Evolutionary conservation across 2,329 filamentous ascomycete genomes (phyloP), one percentile per base, ranked within the genome.

Genomic region (Aureobasidium zeae): DNA sequence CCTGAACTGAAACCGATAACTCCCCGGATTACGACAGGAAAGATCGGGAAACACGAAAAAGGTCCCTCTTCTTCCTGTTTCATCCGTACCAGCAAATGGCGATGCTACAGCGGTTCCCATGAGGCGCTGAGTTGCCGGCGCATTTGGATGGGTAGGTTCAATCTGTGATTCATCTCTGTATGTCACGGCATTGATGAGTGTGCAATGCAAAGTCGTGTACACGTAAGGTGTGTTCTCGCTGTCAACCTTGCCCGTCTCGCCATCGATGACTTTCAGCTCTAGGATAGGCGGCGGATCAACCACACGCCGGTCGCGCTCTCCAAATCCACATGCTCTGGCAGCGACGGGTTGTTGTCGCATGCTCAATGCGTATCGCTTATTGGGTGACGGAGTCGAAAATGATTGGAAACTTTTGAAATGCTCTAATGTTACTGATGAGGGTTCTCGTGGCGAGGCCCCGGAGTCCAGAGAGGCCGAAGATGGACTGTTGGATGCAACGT

Each of bases 21-120:
- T 69, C 15, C 85, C 85, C 1, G 84, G 79, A 0, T 81, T 87
- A 24, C 85, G 76, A 57, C 83, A 86, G 3, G 82, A 87, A 15
- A 91, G 69, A 57, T 91, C 85, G 0, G 83, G 81, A 57, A 91
- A 91, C 58, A 83, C 86, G 62, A 89, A 91, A 68, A 89, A 91
- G 56, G 81, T 86, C 1, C 85, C 84, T 50, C 86, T 81, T 16
- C 75, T 63, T 42, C 78, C 77, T 42, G 78, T 70, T 55, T 89
- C 83, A 57, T 91, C 85, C 43, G 76, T 71, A 6, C 83, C 84
- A 5, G 84, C 77, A 52, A 86, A 88, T 0, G 84, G 81, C 1
- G 81, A 84, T 5, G 81, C 78, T 3, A 88, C 83, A 6, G 86
- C 65, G 6, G 83, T 83, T 13, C 85, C 85, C 82, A 89, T 89